Base-by-base conservation (phyloP, 1,284 basidiomycete genomes). In the Mixia osmundae region DNA sequence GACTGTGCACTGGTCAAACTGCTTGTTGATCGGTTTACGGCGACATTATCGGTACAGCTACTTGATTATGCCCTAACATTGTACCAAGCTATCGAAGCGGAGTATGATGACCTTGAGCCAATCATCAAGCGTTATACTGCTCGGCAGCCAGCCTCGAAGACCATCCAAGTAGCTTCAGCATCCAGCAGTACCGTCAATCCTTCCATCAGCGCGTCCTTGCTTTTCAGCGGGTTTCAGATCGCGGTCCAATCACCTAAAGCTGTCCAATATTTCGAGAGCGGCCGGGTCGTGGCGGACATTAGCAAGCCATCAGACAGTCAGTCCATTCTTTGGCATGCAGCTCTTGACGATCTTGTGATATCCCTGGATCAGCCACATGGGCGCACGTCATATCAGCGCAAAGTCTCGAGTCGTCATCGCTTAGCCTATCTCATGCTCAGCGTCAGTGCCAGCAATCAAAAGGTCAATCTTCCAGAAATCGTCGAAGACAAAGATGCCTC, bases 381-480 rank as follows among this genome's bases (percentile, higher is more conserved):
- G 4, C 44, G 42, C 12, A 25, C 44, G 16, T 30, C 47, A 10
- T 26, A 41, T 3, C 35, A 47, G 5, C 35, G 41, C 14, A 36
- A 44, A 35, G 38, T 66, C 70, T 43, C 60, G 15, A 16, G 69
- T 38, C 66, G 64, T 31, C 67, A 69, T 43, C 65, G 74, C 31
- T 76, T 76, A 4, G 79, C 79, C 1, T 83, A 80, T 51, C 74
- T 89, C 44, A 66, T 70, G 16, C 62, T 87, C 31, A 76, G 87
- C 48, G 63, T 79, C 46, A 44, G 51, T 5, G 53, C 56, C 7
- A 45, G 57, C 24, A 57, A 61, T 39, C n/a, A 30, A 18, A 12
- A 38, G 16, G 25, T 44, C 33, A 33, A 31, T 16, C 25, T 37
- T 10, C 35, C 34, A 18, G 33, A 40, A 2, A 30, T 44, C 6